A percentile compares a stretch with the other conserved stretches of the same genome.
These are phyloP conservation scores for Anisogramma anomala DNA, from an alignment of 2,329 filamentous ascomycete species.

Conservation along the genomic window DNA sequence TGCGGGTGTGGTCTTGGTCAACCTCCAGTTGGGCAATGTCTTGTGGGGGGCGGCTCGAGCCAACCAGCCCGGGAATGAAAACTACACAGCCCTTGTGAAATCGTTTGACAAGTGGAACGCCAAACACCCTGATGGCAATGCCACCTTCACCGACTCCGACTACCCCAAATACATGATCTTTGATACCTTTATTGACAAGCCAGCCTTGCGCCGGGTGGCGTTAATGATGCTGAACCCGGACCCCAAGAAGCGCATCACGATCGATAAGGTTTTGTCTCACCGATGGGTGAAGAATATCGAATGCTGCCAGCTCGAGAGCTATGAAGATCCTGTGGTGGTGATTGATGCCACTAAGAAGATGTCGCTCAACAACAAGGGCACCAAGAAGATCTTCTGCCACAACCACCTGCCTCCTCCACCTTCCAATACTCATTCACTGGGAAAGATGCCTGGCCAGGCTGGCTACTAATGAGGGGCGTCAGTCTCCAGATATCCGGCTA, in stretches of 20 bases:
- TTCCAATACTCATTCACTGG: slow-evolving; percentile 35
- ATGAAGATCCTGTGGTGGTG: slow-evolving; percentile 48
- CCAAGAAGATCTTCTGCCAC: slow-evolving; percentile 46
- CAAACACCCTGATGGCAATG: slow-evolving; percentile 32
- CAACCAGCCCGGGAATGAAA: slow-evolving; percentile 31
- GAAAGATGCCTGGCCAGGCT: slow-evolving; percentile 44
- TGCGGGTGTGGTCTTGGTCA: slow-evolving; percentile 70
- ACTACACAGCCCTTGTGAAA: slow-evolving; percentile 52
- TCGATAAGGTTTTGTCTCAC: slow-evolving; percentile 56
- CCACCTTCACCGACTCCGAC: slow-evolving; percentile 40
- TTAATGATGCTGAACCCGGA: slow-evolving; percentile 76
- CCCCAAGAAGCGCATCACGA: slow-evolving; percentile 57
- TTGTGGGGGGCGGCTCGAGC: slow-evolving; percentile 61
- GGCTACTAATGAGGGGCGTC: slow-evolving; percentile 32
- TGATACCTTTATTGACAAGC: slow-evolving; percentile 54
- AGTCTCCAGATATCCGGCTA: background rate
- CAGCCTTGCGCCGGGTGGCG: slow-evolving; percentile 57
- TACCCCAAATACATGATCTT: slow-evolving; percentile 56
- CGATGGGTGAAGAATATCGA: slow-evolving; percentile 65
- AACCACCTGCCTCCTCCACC: slow-evolving; percentile 42
- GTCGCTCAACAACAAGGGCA: slow-evolving; percentile 28
- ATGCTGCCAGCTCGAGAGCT: slow-evolving; percentile 65
- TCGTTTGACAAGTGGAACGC: slow-evolving; percentile 60
- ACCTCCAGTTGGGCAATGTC: slow-evolving; percentile 58
- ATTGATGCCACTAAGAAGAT: slow-evolving; percentile 53